Percentiles rank a stretch among this genome's conserved stretches.
These are phyloP conservation scores for Rickenella mellea DNA, from an alignment of 768 basidiomycete genomes.

Conservation along the genomic window DNA sequence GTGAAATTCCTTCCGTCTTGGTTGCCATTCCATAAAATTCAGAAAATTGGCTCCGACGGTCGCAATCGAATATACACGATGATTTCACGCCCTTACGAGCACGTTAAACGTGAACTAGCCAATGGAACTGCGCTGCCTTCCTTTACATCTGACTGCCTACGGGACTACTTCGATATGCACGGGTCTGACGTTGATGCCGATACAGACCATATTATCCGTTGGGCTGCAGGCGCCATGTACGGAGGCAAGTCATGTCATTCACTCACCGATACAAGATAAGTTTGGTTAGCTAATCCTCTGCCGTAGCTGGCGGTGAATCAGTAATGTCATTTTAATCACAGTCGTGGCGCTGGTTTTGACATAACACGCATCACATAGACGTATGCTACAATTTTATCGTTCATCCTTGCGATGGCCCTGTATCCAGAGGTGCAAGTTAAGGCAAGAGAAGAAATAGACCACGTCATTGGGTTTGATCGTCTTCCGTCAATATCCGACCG, in stretches of 20 bases:
- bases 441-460: slow-evolving; percentile 12
- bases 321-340: not conserved
- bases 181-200: not conserved
- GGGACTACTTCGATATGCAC: not conserved
- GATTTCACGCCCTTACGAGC: slow-evolving; percentile 2
- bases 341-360: not conserved
- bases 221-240: slow-evolving; percentile 12
- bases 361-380: slow-evolving; percentile 4
- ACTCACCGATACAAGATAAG: not conserved
- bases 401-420: slow-evolving; percentile 11
- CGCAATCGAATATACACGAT: not conserved
- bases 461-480: slow-evolving; percentile 7
- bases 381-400: slow-evolving; percentile 4
- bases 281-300: too few species aligned
- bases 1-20: slow-evolving; percentile 14
- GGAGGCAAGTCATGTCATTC: slow-evolving; percentile 6
- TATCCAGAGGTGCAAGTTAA: slow-evolving; percentile 10
- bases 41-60: slow-evolving; percentile 2
- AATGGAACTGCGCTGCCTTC: slow-evolving; percentile 2
- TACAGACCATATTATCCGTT: slow-evolving; percentile 5
- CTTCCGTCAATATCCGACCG: slow-evolving; percentile 9
- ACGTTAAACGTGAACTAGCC: not conserved
- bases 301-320: slow-evolving; percentile 10
- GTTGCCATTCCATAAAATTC: slow-evolving; percentile 12
- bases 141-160: slow-evolving; percentile 1